phyloP scores from a whole-genome alignment of 495 filamentous ascomycete genomes.

The Penicilliopsis zonata region DNA sequence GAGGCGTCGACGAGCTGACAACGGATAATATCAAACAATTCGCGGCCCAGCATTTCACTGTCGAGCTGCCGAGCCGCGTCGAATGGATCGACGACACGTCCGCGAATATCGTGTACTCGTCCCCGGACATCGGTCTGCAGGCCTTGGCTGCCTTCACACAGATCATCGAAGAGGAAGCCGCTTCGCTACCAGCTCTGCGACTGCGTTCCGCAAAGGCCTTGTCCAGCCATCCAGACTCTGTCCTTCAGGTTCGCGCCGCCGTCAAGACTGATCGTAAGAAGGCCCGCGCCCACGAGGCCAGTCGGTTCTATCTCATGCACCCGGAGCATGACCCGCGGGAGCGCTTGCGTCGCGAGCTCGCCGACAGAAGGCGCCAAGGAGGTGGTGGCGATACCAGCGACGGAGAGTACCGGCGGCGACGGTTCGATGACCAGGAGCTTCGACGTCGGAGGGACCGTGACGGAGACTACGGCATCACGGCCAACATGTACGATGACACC shows the following conservation, averaged over 20 bases:
- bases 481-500: conserved; percentile 70
- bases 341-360: conserved; percentile 39
- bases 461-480: conserved; percentile 45
- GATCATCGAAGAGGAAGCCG: conserved; percentile 23
- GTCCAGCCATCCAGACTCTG: conserved; percentile 51
- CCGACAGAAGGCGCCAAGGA: conserved; percentile 37
- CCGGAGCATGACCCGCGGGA: conserved; percentile 80
- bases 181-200: conserved; percentile 30
- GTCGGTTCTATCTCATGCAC: conserved; percentile 83
- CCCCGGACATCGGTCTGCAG: conserved; percentile 51
- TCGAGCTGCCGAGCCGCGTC: conserved; percentile 42
- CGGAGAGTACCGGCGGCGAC: conserved; percentile 44
- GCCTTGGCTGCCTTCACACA: conserved; percentile 58
- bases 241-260: conserved; percentile 62
- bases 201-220: conserved; percentile 52
- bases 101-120: conserved; percentile 70
- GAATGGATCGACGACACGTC: conserved; percentile 96
- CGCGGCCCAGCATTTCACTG: conserved; percentile 48
- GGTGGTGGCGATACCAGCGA: conserved; percentile 48
- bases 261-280: conserved; percentile 67
- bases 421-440: conserved; percentile 45
- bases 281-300: conserved; percentile 60
- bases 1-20: conserved; percentile 70
- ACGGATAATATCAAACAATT: conserved; percentile 67
- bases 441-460: conserved; percentile 39